Percentiles rank a stretch among this genome's conserved stretches.
Evolutionary conservation across 2,329 filamentous ascomycete species (phyloP).

Genomic region (Hysterium pulicare): DNA sequence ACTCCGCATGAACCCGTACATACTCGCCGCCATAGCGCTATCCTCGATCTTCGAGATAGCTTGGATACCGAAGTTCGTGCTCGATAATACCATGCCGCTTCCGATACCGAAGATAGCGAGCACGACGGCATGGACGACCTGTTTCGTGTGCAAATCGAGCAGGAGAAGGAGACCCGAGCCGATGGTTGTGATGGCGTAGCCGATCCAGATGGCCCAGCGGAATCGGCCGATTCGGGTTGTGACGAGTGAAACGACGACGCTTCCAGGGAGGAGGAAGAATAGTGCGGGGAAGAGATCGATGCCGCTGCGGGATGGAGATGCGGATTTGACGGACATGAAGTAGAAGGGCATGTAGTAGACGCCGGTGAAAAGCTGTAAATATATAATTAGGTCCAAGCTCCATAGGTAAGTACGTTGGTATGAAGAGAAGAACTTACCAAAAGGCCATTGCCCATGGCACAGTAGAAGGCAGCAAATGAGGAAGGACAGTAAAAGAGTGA

Average conservation of each 20-base stretch:
- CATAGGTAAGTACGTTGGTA: neutral
- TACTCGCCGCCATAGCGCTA: slow-evolving; percentile 32
- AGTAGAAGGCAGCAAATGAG: slow-evolving; percentile 38
- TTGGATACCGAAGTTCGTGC: slow-evolving; percentile 40
- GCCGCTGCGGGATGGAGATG: slow-evolving; percentile 34
- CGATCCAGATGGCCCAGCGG: slow-evolving; percentile 43
- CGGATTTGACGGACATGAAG: slow-evolving; percentile 35
- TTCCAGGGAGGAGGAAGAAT: slow-evolving; percentile 29
- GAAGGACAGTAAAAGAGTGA: slow-evolving; percentile 37
- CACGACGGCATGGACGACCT: slow-evolving; percentile 34
- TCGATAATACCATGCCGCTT: slow-evolving; percentile 41
- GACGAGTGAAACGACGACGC: slow-evolving; percentile 21
- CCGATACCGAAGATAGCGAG: slow-evolving; percentile 42
- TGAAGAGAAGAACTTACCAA: slow-evolving; percentile 30
- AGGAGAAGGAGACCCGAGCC: slow-evolving; percentile 39
- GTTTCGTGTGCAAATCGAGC: slow-evolving; percentile 32
- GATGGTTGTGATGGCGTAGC: slow-evolving; percentile 40
- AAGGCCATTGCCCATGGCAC: slow-evolving; percentile 43
- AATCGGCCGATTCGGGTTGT: slow-evolving; percentile 25
- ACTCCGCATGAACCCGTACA: slow-evolving; percentile 39
- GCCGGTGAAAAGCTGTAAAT: slow-evolving; percentile 37
- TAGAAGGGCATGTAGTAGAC: slow-evolving; percentile 45
- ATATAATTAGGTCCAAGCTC: neutral
- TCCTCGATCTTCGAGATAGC: slow-evolving; percentile 34
- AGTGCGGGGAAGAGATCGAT: slow-evolving; percentile 36